These are phyloP conservation scores for Neonothopanus nambi DNA, from an alignment of 1,284 basidiomycete species.

Conservation along the genomic window DNA sequence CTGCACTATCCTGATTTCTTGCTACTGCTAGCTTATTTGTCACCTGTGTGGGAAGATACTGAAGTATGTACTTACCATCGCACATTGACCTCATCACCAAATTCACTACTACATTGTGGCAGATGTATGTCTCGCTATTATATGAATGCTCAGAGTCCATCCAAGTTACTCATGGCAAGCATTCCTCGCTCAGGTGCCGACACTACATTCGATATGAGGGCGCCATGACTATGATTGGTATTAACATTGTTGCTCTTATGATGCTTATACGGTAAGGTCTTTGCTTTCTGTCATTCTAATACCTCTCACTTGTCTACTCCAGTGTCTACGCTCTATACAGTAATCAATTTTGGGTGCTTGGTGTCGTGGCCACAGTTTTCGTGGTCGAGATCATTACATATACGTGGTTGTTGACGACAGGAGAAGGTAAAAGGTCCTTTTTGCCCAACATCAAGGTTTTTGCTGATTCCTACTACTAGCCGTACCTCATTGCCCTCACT, in stretches of 20 bases:
- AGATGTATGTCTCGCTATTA: too few species aligned
- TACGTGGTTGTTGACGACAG: constrained; percentile 46
- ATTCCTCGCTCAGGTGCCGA: constrained; percentile 43
- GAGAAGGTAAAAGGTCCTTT: constrained; percentile 41
- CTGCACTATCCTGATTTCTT: neutral
- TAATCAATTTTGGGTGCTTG: constrained; percentile 35
- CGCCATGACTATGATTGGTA: constrained; percentile 47
- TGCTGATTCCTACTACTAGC: too few species aligned
- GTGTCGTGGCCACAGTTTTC: constrained; percentile 36
- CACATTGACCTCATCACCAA: too few species aligned
- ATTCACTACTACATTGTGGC: too few species aligned
- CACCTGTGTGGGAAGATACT: constrained; percentile 37
- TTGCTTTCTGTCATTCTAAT: neutral
- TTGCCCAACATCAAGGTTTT: too few species aligned
- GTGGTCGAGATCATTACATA: constrained; percentile 44
- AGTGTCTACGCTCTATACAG: constrained; percentile 50
- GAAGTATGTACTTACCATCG: constrained; percentile 31
- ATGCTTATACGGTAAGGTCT: constrained; percentile 50
- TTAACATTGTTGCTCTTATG: constrained; percentile 51
- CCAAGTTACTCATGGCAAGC: too few species aligned
- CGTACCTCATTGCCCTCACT: too few species aligned
- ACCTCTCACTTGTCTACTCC: neutral
- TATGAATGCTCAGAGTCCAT: too few species aligned
- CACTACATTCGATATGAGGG: constrained; percentile 53
- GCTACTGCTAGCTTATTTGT: constrained; percentile 40